Conservation (phyloP, 2,329 filamentous ascomycete species). For the Alternaria gansuensis region DNA sequence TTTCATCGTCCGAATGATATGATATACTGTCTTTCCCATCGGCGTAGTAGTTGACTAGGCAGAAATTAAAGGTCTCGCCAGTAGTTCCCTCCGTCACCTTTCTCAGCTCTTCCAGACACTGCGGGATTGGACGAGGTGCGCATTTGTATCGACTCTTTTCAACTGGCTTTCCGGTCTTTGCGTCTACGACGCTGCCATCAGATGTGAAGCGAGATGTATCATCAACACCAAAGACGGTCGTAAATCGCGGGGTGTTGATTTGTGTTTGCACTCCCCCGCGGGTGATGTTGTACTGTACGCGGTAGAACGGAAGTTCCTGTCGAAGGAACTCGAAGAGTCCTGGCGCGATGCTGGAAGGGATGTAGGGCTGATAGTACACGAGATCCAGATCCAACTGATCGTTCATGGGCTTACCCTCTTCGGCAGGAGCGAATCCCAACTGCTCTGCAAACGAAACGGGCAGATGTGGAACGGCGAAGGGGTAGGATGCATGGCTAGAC, state of each 20-base stretch:
- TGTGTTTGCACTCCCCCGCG: constrained; percentile 69
- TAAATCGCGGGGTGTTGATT: constrained; percentile 70
- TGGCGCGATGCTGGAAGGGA: constrained; percentile 65
- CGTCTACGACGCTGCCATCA: constrained; percentile 52
- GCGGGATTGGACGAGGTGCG: constrained; percentile 73
- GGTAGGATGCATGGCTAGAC: constrained; percentile 62
- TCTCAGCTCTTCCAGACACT: constrained; percentile 72
- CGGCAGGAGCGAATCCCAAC: constrained; percentile 59
- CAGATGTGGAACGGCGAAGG: constrained; percentile 61
- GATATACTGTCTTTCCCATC: constrained; percentile 78
- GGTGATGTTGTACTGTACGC: constrained; percentile 76
- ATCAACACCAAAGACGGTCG: constrained; percentile 68
- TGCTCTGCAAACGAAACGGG: constrained; percentile 55
- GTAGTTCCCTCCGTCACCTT: constrained; percentile 71
- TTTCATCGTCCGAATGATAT: constrained; percentile 82
- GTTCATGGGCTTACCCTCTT: constrained; percentile 65
- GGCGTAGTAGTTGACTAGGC: constrained; percentile 85
- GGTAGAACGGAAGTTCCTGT: constrained; percentile 76
- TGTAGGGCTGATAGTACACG: constrained; percentile 77
- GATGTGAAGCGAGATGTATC: constrained; percentile 68
- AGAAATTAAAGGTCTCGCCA: constrained; percentile 77
- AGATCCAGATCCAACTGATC: constrained; percentile 76
- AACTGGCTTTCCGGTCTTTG: constrained; percentile 54
- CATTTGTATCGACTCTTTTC: constrained; percentile 64
- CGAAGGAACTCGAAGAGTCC: constrained; percentile 76